Evolutionary conservation across 129 eudicot genomes (phyloP), one percentile per base, ranked within the genome.

Genomic region (Erigeron canadensis): DNA sequence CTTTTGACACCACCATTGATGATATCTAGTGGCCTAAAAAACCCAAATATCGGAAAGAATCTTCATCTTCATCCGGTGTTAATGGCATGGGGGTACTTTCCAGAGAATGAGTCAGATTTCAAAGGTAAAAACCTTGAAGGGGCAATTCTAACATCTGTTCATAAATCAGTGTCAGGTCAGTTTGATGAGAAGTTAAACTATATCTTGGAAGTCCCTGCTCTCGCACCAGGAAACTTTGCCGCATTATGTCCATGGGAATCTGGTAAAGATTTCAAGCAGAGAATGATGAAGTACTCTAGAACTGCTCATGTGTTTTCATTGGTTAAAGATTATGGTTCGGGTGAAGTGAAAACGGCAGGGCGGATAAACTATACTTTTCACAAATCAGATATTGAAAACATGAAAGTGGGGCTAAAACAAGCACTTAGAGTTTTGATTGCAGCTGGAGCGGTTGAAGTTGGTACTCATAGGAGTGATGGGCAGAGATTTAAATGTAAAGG

Each of bases 41-140:
- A 93, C 71, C 80, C 65, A 5, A 84, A 93, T 71, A 82, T 93
- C 2, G 98, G 98, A 7, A 79, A 74, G 9, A 84, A 93, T 63
- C 96, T 89, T 65, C 95, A 84, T 51, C 85, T 93, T 4, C 98
- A 87, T 80, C 98, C 98, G 1, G 91, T 86, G 39, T 65, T 84
- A 71, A 85, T 89, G 96, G 95, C 91, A 13, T 93, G 98, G 98
- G 98, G 98, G 46, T 93, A 93, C 80, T 93, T 89, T 40, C 98
- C 96, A 0, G 91, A 87, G 19, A 38, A 69, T 10, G 78, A 65
- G 1, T 62, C 83, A 16, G 83, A 78, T 59, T 55, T 80, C 13
- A 43, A 67, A 10, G 98, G 98, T 3, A 89, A 80, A 67, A 72
- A 23, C 47, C 82, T 83, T 22, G 84, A 93, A 57, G 98, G 98